phyloP scores from a whole-genome alignment of 306 rosid genomes.

The Elaeagnus macrophylla region DNA sequence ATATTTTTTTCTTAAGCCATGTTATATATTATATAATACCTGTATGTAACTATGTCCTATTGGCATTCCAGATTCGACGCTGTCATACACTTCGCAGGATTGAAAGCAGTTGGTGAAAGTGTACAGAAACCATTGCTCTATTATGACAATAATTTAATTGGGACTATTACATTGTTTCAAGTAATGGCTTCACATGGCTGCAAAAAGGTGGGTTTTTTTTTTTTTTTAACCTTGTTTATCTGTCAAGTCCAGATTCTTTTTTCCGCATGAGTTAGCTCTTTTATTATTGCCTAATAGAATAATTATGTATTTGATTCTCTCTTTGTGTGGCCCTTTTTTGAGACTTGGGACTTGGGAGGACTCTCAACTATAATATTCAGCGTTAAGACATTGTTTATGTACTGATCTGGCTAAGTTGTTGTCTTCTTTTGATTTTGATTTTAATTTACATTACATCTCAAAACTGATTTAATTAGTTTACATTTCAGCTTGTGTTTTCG shows the following conservation, averaged over 20 bases:
- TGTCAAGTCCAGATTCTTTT: constrained; percentile 16
- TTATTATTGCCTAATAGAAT: too few species aligned
- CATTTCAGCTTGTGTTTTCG: constrained; percentile 92
- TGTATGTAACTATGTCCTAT: background rate
- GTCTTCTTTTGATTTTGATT: too few species aligned
- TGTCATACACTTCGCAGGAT: constrained; percentile 90
- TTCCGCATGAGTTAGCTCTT: background rate
- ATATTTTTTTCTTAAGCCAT: too few species aligned
- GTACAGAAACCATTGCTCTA: constrained; percentile 83
- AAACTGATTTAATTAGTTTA: constrained; percentile 18
- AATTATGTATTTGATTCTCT: too few species aligned
- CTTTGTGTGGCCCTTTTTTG: too few species aligned
- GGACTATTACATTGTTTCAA: constrained; percentile 83
- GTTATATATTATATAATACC: too few species aligned
- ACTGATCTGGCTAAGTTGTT: too few species aligned
- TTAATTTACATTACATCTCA: background rate
- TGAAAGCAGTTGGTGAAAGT: constrained; percentile 97
- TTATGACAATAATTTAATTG: constrained; percentile 74
- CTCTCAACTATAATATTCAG: too few species aligned
- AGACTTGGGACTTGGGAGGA: too few species aligned
- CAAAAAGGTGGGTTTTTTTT: constrained; percentile 50
- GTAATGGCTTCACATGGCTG: constrained; percentile 96
- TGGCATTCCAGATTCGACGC: constrained; percentile 67
- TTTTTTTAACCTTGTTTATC: background rate
- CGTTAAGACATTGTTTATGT: too few species aligned